Evolutionary conservation across 441 rosid genomes (phyloP).

Genomic region (Melastoma candidum): DNA sequence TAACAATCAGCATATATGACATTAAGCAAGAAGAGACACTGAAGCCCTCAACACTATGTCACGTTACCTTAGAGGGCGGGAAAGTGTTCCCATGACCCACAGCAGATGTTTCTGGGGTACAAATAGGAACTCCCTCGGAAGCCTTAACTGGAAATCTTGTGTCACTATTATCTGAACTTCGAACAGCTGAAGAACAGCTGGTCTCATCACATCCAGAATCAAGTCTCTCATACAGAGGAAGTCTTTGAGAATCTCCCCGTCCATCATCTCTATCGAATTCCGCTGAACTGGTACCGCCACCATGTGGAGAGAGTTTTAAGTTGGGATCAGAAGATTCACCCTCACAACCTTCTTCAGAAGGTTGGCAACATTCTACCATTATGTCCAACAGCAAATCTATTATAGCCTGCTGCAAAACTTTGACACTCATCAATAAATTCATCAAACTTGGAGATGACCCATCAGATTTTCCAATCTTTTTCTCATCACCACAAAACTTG

Average conservation of each 20-base stretch:
- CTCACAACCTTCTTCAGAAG: constrained; percentile 65
- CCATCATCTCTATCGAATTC: constrained; percentile 65
- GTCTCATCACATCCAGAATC: constrained; percentile 62
- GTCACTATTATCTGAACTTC: constrained; percentile 57
- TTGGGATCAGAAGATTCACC: constrained; percentile 45
- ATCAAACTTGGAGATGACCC: constrained; percentile 96
- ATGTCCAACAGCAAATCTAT: constrained; percentile 94
- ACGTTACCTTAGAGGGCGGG: constrained; percentile 63
- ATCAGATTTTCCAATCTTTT: constrained; percentile 53
- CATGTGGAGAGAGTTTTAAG: constrained; percentile 49
- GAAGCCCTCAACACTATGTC: constrained; percentile 8
- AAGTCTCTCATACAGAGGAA: constrained; percentile 60
- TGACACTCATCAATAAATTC: constrained; percentile 98
- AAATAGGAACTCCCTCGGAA: constrained; percentile 44
- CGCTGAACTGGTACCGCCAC: constrained; percentile 43
- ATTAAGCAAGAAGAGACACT: constrained; percentile 5
- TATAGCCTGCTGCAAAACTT: constrained; percentile 98
- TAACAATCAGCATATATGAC: constrained; percentile 17
- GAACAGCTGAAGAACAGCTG: constrained; percentile 59
- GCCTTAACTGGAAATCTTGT: constrained; percentile 40
- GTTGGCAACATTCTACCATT: constrained; percentile 99
- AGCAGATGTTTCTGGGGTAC: constrained; percentile 56
- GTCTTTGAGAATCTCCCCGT: constrained; percentile 43
- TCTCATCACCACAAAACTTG: constrained; percentile 69
- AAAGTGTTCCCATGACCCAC: constrained; percentile 51